phyloP scores from a whole-genome alignment of 805 yeast genomes.

The Starmerella lactis-condensi region DNA sequence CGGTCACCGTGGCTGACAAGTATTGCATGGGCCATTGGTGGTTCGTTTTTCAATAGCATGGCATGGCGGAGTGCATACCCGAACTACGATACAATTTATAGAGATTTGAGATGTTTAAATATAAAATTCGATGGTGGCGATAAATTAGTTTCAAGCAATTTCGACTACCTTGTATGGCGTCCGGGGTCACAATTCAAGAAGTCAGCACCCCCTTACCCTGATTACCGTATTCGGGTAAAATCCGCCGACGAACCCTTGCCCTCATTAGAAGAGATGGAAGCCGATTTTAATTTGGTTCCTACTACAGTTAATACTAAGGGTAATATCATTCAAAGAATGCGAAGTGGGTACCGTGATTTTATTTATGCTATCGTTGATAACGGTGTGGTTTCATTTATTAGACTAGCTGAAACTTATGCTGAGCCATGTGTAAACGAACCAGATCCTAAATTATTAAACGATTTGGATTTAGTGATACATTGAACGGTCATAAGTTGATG shows the following conservation, averaged over 20 bases:
- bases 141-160: conserved; percentile 3
- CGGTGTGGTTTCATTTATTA: conserved; percentile 52
- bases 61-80: conserved; percentile 16
- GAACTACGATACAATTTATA: conserved; percentile 8
- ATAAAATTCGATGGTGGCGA: conserved; percentile 1
- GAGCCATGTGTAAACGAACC: background rate
- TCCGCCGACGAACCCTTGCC: conserved; percentile 26
- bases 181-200: conserved; percentile 54
- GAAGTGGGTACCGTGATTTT: conserved; percentile 35
- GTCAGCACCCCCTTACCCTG: conserved; percentile 46
- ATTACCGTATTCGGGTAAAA: conserved; percentile 49
- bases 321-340: conserved; percentile 28
- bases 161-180: conserved; percentile 64
- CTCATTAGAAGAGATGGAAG: conserved; percentile 20
- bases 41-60: conserved; percentile 3
- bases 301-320: conserved; percentile 13
- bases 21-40: conserved; percentile 5
- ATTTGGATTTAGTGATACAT: conserved; percentile 9
- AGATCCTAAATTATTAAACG: background rate
- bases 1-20: background rate
- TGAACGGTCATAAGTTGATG: conserved; percentile 15
- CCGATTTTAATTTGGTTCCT: conserved; percentile 19
- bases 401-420: conserved; percentile 19
- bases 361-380: conserved; percentile 56
- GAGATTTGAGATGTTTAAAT: conserved; percentile 10